Evolutionary conservation across 1,284 basidiomycete genomes (phyloP).

Genomic region (Gomphus bonarii): DNA sequence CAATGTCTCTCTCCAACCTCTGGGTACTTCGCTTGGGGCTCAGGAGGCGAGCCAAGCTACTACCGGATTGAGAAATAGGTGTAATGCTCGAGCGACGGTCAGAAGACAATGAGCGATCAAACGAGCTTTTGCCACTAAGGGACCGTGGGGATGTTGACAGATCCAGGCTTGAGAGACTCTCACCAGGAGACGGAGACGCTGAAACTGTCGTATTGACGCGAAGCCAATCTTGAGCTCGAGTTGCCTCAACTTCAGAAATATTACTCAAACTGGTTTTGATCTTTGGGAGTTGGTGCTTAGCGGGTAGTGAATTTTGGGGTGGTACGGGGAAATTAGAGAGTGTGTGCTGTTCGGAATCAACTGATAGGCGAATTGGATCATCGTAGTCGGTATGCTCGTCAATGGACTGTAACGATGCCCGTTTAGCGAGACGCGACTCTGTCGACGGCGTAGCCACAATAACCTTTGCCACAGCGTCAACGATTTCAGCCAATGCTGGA

Average conservation of each 20-base stretch:
- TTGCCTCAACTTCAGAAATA: constrained; percentile 1
- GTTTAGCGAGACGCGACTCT: not conserved
- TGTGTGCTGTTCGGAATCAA: not conserved
- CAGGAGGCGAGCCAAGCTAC: constrained; percentile 1
- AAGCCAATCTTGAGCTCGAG: constrained; percentile 3
- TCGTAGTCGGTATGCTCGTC: not conserved
- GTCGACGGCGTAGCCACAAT: not conserved
- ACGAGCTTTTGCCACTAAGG: constrained; percentile 8
- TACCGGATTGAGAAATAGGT: constrained; percentile 1
- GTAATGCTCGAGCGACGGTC: constrained; percentile 3
- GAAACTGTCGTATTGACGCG: not conserved
- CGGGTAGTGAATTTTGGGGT: not conserved
- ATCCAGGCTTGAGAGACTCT: not conserved
- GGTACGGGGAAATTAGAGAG: constrained; percentile 2
- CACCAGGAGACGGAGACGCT: not conserved
- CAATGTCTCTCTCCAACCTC: constrained; percentile 2
- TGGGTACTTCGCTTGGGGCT: constrained; percentile 4
- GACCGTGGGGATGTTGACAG: not conserved
- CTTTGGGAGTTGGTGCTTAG: not conserved
- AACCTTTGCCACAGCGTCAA: constrained; percentile 8
- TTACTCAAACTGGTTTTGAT: constrained; percentile 3
- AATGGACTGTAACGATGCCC: constrained; percentile 7
- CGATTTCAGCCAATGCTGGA: constrained; percentile 8
- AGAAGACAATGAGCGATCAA: not conserved
- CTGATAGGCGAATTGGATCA: not conserved